A percentile compares a stretch with the other conserved stretches of the same genome.
Conservation (phyloP, 139 green algal species). For the Volvox africanus region DNA sequence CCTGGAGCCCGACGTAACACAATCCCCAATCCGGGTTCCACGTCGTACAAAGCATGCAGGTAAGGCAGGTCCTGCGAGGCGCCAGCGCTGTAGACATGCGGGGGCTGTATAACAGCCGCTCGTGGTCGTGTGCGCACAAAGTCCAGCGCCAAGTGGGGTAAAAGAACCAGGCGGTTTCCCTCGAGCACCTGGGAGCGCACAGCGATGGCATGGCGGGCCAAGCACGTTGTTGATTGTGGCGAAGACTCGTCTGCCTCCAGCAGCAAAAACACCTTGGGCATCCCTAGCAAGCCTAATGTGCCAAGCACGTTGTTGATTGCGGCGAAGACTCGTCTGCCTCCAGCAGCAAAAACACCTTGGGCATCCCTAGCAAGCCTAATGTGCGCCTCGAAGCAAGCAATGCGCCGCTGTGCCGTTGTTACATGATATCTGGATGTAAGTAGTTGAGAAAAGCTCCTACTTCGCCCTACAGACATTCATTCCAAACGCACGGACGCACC, state of each 20-base stretch:
- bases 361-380: too few species aligned
- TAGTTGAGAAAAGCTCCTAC: too few species aligned
- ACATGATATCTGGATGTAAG: too few species aligned
- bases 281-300: too few species aligned
- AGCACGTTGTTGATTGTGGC: neutral
- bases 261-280: too few species aligned
- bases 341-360: too few species aligned
- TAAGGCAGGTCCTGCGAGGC: neutral
- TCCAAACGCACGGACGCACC: neutral
- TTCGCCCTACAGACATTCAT: neutral
- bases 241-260: neutral
- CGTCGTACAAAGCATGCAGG: constrained; percentile 42
- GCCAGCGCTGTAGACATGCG: neutral
- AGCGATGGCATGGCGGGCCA: neutral
- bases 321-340: neutral
- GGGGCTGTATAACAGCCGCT: constrained; percentile 14
- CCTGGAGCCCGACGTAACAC: neutral
- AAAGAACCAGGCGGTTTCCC: constrained; percentile 44
- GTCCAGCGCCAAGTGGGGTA: constrained; percentile 22
- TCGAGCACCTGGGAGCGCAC: constrained; percentile 16
- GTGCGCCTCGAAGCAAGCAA: too few species aligned
- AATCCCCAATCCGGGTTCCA: neutral
- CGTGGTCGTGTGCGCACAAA: neutral
- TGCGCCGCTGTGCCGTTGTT: too few species aligned
- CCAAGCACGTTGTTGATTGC: neutral